Base-by-base conservation (phyloP, 1,139 yeast genomes). In the Diutina catenulata region DNA sequence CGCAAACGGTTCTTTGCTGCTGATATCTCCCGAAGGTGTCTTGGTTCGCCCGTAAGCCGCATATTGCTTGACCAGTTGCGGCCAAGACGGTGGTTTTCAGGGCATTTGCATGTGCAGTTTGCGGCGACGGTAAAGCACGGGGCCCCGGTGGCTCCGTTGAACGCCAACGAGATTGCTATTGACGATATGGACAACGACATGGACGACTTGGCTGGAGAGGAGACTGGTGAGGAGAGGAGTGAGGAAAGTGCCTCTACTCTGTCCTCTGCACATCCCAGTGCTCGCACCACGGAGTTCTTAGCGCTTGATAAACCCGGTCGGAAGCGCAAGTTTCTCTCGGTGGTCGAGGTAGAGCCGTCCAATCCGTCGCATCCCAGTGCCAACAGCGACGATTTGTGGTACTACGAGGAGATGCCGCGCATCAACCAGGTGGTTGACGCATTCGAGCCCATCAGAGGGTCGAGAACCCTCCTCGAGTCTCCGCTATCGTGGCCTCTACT, bases 291-390 rank as follows among this genome's bases (percentile, higher is more conserved):
- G 0, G 47, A 59, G 2, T 88, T 91, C 50, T 55, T 84, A 21
- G 94, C 97, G 0, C 64, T 91, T 16, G 97, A 88, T 53, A 91
- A 91, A 52, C 84, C 94, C 47, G 58, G 80, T 1, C 84, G 84
- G 0, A 57, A 64, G 13, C 61, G 93, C 13, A 50, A 61, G 24
- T 82, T 67, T 49, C 47, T 84, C 5, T 73, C 73, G 42, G 45
- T 64, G 3, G 16, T 66, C 10, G 51, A 60, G 0, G 50, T 76
- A n/a, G 41, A 46, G 13, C 19, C 62, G 53, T 27, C 47, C 49
- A 28, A 57, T 52, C 48, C 41, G 18, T 3, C 45, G 42, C 47
- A 52, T 46, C 24, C 63, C 43, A 43, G 61, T 47, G 9, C 43
- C 45, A 2, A 45, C 20, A 36, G 41, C 1, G 42, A 48, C 1